phyloP scores from a whole-genome alignment of 768 basidiomycete genomes.

The Strobilomyces confusus region DNA sequence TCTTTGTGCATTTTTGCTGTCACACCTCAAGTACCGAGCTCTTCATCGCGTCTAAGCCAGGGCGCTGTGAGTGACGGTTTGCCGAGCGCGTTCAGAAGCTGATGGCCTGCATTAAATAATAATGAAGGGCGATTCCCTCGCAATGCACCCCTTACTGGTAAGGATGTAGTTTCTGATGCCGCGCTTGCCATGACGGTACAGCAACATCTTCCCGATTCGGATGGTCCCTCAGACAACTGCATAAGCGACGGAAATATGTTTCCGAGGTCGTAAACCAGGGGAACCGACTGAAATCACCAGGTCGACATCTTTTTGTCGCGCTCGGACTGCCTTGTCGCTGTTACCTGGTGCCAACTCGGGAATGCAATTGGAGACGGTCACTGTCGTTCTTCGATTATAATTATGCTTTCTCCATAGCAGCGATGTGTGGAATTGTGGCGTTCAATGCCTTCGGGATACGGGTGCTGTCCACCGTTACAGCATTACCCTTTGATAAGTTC shows the following conservation, averaged over 20 bases:
- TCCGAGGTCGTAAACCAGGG: neutral
- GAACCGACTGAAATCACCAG: neutral
- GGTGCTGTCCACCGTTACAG: neutral
- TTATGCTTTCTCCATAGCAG: neutral
- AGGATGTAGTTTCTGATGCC: neutral
- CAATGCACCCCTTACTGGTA: neutral
- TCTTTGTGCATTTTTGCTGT: too few species aligned
- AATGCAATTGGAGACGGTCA: neutral
- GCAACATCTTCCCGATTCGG: neutral
- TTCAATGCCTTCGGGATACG: neutral
- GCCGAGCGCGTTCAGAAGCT: neutral
- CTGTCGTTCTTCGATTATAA: neutral
- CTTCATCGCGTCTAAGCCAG: neutral
- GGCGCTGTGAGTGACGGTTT: neutral
- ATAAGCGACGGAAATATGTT: neutral
- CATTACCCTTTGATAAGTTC: neutral
- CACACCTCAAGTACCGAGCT: too few species aligned
- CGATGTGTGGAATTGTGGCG: neutral
- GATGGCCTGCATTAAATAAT: neutral
- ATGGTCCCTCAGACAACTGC: neutral
- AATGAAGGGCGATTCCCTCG: neutral
- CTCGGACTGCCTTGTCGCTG: neutral
- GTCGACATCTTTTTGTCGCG: neutral
- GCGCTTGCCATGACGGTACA: neutral
- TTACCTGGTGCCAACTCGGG: neutral